These are phyloP conservation scores for Hippophae rhamnoides DNA, from an alignment of 306 rosid genomes.

Conservation along the genomic window DNA sequence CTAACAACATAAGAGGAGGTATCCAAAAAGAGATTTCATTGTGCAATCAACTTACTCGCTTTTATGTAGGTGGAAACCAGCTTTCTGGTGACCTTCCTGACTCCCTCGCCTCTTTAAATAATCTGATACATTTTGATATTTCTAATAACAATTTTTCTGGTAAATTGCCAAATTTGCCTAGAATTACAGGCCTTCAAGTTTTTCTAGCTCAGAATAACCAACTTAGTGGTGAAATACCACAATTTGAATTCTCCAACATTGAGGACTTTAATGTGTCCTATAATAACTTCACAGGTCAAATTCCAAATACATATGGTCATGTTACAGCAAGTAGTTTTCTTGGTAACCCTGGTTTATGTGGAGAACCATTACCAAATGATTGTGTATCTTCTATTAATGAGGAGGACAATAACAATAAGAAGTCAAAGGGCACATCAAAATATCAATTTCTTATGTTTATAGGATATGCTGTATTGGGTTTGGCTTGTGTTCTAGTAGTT, in stretches of 20 bases:
- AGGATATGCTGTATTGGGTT: slow-evolving; percentile 53
- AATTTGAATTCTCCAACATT: slow-evolving; percentile 47
- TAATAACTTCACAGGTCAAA: slow-evolving; percentile 42
- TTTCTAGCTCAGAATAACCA: slow-evolving; percentile 54
- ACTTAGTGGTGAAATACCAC: slow-evolving; percentile 41
- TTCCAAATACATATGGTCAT: slow-evolving; percentile 33
- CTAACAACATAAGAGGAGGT: slow-evolving; percentile 42
- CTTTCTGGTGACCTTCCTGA: slow-evolving; percentile 47
- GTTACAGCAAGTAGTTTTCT: slow-evolving; percentile 39
- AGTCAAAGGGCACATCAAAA: slow-evolving; percentile 30
- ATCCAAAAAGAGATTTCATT: slow-evolving; percentile 32
- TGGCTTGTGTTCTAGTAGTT: slow-evolving; percentile 20
- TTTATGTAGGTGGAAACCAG: slow-evolving; percentile 37
- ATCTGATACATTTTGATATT: slow-evolving; percentile 45
- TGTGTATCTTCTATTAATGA: slow-evolving; percentile 17
- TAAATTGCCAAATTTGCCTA: slow-evolving; percentile 40
- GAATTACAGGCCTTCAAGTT: slow-evolving; percentile 52
- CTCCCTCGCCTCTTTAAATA: slow-evolving; percentile 39
- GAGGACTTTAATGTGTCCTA: slow-evolving; percentile 44
- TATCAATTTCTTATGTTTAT: slow-evolving; percentile 41
- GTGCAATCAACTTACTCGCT: slow-evolving; percentile 46
- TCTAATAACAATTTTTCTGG: slow-evolving; percentile 49
- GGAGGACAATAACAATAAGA: background rate
- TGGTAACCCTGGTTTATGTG: slow-evolving; percentile 62
- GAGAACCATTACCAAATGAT: slow-evolving; percentile 36